Percentiles rank a stretch among this genome's conserved stretches.
These are phyloP conservation scores for Helianthus tuberosus DNA, from an alignment of 129 eudicot genomes.

Conservation along the genomic window DNA sequence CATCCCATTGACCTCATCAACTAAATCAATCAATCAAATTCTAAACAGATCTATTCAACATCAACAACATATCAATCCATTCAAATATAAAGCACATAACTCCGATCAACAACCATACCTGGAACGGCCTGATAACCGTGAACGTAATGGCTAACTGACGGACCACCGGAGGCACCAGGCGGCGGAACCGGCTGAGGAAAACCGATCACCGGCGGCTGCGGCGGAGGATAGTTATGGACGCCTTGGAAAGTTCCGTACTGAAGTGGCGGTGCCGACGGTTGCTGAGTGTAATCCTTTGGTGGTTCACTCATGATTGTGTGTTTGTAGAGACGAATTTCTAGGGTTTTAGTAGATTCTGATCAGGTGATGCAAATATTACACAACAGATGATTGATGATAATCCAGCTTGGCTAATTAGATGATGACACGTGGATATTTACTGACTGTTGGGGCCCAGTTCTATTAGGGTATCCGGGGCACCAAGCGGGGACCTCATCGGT, in stretches of 20 bases:
- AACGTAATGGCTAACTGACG: slow-evolving; percentile 47
- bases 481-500: too few relatives aligned
- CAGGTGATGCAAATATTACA: not conserved
- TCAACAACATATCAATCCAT: not conserved
- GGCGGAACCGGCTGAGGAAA: slow-evolving; percentile 95
- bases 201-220: slow-evolving; percentile 59
- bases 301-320: slow-evolving; percentile 57
- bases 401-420: not conserved
- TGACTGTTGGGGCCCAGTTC: too few relatives aligned
- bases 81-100: not conserved
- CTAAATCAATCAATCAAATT: not conserved
- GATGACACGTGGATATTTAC: not conserved
- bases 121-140: slow-evolving; percentile 84
- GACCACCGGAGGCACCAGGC: slow-evolving; percentile 63
- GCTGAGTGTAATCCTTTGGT: slow-evolving; percentile 41
- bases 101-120: slow-evolving; percentile 37
- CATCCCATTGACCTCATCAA: slow-evolving; percentile 10
- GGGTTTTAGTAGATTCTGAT: slow-evolving; percentile 18
- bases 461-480: too few relatives aligned
- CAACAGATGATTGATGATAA: not conserved
- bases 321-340: not conserved
- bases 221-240: slow-evolving; percentile 60
- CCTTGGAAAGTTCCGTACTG: slow-evolving; percentile 94
- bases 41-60: not conserved
- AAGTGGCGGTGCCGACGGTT: slow-evolving; percentile 25